Base-by-base conservation (phyloP, 1,139 yeast genomes). In the Hansenula anomala region DNA sequence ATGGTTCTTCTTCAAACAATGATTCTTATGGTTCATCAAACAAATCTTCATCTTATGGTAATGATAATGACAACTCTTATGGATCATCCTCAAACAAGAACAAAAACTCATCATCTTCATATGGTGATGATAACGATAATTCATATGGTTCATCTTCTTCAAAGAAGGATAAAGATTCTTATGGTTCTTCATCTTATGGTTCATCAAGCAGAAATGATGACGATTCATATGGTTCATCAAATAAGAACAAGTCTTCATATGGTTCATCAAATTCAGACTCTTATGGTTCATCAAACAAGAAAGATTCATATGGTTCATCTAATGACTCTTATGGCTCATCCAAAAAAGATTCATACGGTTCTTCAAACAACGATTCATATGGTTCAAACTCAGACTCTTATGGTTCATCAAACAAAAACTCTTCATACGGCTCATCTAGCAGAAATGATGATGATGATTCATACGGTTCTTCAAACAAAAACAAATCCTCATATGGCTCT, bases 71-170 rank as follows among this genome's bases (percentile, higher is more conserved):
- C n/a, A n/a, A n/a, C n/a, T n/a, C n/a, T n/a, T n/a, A n/a, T n/a
- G n/a, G n/a, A n/a, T n/a, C n/a, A n/a, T n/a, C n/a, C n/a, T n/a
- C n/a, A n/a, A n/a, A n/a, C n/a, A n/a, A n/a, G n/a, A n/a, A n/a
- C n/a, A n/a, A n/a, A n/a, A n/a, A n/a, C n/a, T n/a, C n/a, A n/a
- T n/a, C n/a, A n/a, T n/a, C n/a, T n/a, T n/a, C n/a, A n/a, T n/a
- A n/a, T n/a, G n/a, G n/a, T n/a, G n/a, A 20, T 7, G 9, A 6
- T n/a, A 20, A 20, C 9, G 23, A 27, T 22, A 26, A 25, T 6
- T 49, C 58, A 24, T 58, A 56, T 40, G 59, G 60, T 28, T n/a
- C n/a, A n/a, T n/a, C n/a, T n/a, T 25, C 28, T 11, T 28, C 35
- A 17, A 25, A 10, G 16, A 25, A 12, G 8, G 19, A 16, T 11